Percentiles rank a stretch among this genome's conserved stretches.
Evolutionary conservation across 2,329 filamentous ascomycete genomes (phyloP).

Genomic region (Erysiphe pulchra): DNA sequence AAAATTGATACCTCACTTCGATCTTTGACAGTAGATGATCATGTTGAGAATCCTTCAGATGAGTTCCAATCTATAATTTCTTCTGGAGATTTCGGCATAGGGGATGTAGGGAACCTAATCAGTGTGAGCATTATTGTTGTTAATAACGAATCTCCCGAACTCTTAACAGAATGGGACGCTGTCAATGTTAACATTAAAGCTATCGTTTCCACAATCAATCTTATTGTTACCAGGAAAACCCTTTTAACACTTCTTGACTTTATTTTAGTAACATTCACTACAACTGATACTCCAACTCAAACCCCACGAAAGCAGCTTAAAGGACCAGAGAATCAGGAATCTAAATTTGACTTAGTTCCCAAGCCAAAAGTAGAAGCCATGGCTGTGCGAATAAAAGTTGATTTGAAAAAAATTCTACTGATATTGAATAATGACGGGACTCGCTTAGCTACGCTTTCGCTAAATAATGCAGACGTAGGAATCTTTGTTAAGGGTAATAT

Average conservation of each 20-base stretch:
- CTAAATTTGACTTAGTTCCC: background rate
- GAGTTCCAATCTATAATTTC: conserved; percentile 98
- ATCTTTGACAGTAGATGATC: conserved; percentile 74
- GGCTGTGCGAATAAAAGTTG: conserved; percentile 70
- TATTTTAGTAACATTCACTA: conserved; percentile 72
- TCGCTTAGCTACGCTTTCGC: conserved; percentile 68
- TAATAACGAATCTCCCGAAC: conserved; percentile 76
- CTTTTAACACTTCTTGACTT: conserved; percentile 84
- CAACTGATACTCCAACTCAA: conserved; percentile 22
- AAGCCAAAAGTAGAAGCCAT: conserved; percentile 5
- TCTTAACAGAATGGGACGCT: conserved; percentile 73
- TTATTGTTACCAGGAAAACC: conserved; percentile 82
- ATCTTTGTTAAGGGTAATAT: conserved; percentile 68
- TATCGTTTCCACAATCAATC: conserved; percentile 79
- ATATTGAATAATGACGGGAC: conserved; percentile 97
- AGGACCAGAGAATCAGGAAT: conserved; percentile 17
- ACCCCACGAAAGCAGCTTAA: conserved; percentile 8
- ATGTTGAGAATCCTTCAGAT: conserved; percentile 64
- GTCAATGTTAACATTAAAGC: conserved; percentile 85
- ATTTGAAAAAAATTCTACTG: conserved; percentile 76
- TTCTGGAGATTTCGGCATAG: conserved; percentile 47
- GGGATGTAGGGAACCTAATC: conserved; percentile 58
- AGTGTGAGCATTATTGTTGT: conserved; percentile 75
- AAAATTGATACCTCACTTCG: conserved; percentile 72
- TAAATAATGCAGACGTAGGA: conserved; percentile 78